Percentiles rank a stretch among this genome's conserved stretches.
phyloP scores from a whole-genome alignment of 768 basidiomycete genomes.

The Suillus lakei region DNA sequence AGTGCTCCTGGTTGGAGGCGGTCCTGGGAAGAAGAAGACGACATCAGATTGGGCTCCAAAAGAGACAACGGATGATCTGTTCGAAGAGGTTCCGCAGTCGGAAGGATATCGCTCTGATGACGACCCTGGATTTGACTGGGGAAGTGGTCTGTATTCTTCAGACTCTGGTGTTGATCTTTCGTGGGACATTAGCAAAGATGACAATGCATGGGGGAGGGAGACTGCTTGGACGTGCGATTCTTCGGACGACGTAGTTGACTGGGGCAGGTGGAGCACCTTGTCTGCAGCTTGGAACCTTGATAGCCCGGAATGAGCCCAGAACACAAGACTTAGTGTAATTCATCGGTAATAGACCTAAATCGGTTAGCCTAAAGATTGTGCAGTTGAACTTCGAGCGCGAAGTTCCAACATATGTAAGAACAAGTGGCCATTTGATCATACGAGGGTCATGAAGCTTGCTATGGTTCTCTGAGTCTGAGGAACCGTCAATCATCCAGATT shows the following conservation, averaged over 20 bases:
- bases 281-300: neutral
- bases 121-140: neutral
- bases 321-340: neutral
- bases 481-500: no score
- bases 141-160: neutral
- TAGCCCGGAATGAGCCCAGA: neutral
- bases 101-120: neutral
- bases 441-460: neutral
- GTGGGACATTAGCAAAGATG: neutral
- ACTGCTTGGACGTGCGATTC: neutral
- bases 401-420: neutral
- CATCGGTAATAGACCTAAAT: neutral
- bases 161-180: constrained; percentile 3
- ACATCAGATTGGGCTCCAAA: constrained; percentile 8
- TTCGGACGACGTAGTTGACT: neutral
- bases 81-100: neutral
- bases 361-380: neutral
- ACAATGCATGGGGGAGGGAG: neutral
- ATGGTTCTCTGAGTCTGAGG: no score
- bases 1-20: constrained; percentile 30
- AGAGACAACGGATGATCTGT: neutral
- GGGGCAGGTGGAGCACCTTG: neutral
- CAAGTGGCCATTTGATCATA: neutral
- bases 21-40: constrained; percentile 16
- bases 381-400: neutral